Percentiles rank a stretch among this genome's conserved stretches.
These are phyloP conservation scores for Kingdonia uniflora DNA, from an alignment of 164 flowering plant species.

Conservation along the genomic window DNA sequence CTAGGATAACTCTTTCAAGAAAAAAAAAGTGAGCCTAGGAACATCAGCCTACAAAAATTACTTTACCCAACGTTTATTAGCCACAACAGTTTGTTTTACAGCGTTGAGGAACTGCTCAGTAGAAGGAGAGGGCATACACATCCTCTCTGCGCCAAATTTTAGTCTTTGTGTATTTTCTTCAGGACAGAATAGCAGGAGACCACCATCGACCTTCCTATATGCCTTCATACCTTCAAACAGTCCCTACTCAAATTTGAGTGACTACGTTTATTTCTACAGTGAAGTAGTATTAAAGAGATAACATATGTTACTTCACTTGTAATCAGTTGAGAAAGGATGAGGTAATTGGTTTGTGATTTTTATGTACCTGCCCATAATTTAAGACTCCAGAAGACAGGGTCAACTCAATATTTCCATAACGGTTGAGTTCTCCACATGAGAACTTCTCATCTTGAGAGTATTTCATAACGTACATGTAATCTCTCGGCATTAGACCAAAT, in stretches of 20 bases:
- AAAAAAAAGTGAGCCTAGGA: no score
- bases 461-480: slow-evolving; percentile 64
- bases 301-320: not conserved
- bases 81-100: slow-evolving; percentile 56
- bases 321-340: not conserved
- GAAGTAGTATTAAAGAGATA: not conserved
- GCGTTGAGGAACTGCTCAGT: slow-evolving; percentile 68
- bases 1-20: no score
- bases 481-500: slow-evolving; percentile 50
- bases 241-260: slow-evolving; percentile 29
- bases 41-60: no score
- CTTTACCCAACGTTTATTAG: slow-evolving; percentile 77
- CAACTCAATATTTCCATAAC: slow-evolving; percentile 61
- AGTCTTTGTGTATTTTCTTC: slow-evolving; percentile 67
- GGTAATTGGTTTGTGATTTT: not conserved
- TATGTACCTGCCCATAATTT: slow-evolving; percentile 69
- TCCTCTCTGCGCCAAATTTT: no score
- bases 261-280: not conserved
- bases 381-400: slow-evolving; percentile 71
- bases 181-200: no score
- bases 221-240: slow-evolving; percentile 94
- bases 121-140: no score
- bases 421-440: slow-evolving; percentile 46
- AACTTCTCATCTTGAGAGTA: slow-evolving; percentile 33
- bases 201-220: slow-evolving; percentile 45